These are phyloP conservation scores for Saxophila tyrrhenica DNA, from an alignment of 495 filamentous ascomycete species.

Conservation along the genomic window DNA sequence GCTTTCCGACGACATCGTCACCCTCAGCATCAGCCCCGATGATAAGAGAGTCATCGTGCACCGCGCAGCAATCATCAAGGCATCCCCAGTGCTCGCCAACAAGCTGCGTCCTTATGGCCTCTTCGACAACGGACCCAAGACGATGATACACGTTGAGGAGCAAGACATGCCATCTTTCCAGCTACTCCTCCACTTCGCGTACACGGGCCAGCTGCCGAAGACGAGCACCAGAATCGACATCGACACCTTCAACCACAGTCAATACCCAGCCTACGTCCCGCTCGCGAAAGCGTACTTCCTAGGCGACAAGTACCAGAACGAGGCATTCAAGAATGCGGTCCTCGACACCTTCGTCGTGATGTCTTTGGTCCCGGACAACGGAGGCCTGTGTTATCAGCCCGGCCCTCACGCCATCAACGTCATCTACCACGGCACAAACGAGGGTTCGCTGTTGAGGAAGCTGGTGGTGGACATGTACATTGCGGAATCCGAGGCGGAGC, in stretches of 20 bases:
- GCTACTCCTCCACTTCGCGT: constrained; percentile 6
- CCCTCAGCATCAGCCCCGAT: neutral
- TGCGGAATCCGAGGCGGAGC: too few relatives aligned
- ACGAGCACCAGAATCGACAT: neutral
- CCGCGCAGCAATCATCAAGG: neutral
- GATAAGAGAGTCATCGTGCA: neutral
- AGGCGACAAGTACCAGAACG: constrained; percentile 7
- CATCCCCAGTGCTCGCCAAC: neutral
- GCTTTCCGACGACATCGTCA: neutral
- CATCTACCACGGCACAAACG: neutral
- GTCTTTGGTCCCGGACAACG: neutral
- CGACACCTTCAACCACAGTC: neutral
- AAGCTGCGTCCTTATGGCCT: too few relatives aligned
- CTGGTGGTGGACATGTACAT: neutral
- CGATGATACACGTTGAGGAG: constrained; percentile 1
- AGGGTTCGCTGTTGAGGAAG: neutral
- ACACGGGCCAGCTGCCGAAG: neutral
- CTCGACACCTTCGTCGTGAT: neutral
- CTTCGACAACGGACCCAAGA: neutral
- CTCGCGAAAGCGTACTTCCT: constrained; percentile 1
- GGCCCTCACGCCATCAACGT: neutral
- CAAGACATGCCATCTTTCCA: neutral
- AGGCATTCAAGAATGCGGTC: neutral
- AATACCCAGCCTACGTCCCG: neutral
- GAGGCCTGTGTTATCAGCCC: neutral